phyloP scores from a whole-genome alignment of 2,329 filamentous ascomycete species.

The Mariannaea elegans region DNA sequence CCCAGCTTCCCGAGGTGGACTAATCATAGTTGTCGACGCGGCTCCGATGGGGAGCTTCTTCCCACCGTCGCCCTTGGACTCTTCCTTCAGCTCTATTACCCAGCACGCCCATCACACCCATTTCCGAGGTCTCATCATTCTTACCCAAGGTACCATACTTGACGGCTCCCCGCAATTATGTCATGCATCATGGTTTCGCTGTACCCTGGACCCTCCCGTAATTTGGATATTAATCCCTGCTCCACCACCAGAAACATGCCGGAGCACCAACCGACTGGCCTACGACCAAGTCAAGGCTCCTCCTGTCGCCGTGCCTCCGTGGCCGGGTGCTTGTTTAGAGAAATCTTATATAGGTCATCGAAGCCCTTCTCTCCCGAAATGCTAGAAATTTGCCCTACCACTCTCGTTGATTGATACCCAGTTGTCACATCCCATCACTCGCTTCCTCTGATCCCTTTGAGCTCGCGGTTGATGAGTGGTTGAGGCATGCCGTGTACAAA shows the following conservation, averaged over 20 bases:
- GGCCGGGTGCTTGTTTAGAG: constrained; percentile 26
- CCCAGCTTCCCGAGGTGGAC: constrained; percentile 33
- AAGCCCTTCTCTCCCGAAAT: constrained; percentile 36
- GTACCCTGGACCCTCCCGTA: constrained; percentile 47
- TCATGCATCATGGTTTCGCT: constrained; percentile 52
- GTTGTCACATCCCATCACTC: constrained; percentile 31
- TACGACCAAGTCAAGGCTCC: constrained; percentile 24
- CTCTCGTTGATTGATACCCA: constrained; percentile 36
- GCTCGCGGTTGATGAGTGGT: constrained; percentile 26
- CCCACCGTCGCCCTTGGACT: constrained; percentile 34
- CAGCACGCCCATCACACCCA: constrained; percentile 10
- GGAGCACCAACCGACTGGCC: constrained; percentile 27
- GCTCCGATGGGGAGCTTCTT: constrained; percentile 26
- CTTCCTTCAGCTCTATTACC: constrained; percentile 30
- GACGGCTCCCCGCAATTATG: constrained; percentile 54
- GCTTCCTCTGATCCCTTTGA: constrained; percentile 22
- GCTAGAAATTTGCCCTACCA: constrained; percentile 33
- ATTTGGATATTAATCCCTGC: constrained; percentile 37
- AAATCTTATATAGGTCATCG: constrained; percentile 39
- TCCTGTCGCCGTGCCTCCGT: constrained; percentile 29
- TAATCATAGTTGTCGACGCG: constrained; percentile 28
- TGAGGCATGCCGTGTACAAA: constrained; percentile 32
- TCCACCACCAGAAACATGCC: constrained; percentile 39
- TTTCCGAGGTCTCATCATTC: constrained; percentile 24
- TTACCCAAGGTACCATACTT: constrained; percentile 24